Base-by-base conservation (phyloP, 805 yeast species). In the Saccharomycopsis malanga region DNA sequence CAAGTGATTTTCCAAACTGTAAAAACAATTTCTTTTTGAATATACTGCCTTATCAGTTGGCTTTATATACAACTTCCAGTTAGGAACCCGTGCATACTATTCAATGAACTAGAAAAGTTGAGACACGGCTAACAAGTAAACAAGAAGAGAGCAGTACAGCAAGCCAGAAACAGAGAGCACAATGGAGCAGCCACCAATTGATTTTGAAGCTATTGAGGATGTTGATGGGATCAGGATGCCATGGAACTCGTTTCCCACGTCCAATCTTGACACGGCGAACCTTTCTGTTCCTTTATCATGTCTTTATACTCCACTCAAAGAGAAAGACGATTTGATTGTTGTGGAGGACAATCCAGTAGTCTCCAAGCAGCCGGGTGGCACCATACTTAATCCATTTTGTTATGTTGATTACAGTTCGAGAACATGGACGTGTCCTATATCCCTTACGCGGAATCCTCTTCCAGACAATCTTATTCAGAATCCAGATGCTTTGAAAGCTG, bases 171-270 rank as follows among this genome's bases (percentile, higher is more conserved):
- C n/a, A n/a, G n/a, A n/a, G n/a, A n/a, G n/a, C 36, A 32, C 6
- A 9, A 32, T 32, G 36, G 36, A 32, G 7, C 36, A 14, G 9
- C 6, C 36, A 5, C 6, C 17, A 12, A n/a, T 32, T 41, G 79
- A 77, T 61, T 74, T 77, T 58, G 81, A 77, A 60, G 79, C 73
- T 56, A 70, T 67, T 54, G 83, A 77, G 63, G 82, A 77, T 57
- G 64, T 65, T 44, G 82, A 78, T 58, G 85, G 85, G 46, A 77
- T 80, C 44, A 73, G 85, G 49, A 82, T 84, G 68, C 77, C 83
- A 57, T 84, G 91, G 91, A 81, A 84, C 63, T 56, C 76, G n/a
- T 73, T 78, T 52, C 83, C 83, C 5, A 70, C 75, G 21, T 72
- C 81, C 38, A 72, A 76, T 56, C 68, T 67, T 25, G 83, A 77